Conservation (phyloP, 805 yeast species). For the Candida qinlingensis region DNA sequence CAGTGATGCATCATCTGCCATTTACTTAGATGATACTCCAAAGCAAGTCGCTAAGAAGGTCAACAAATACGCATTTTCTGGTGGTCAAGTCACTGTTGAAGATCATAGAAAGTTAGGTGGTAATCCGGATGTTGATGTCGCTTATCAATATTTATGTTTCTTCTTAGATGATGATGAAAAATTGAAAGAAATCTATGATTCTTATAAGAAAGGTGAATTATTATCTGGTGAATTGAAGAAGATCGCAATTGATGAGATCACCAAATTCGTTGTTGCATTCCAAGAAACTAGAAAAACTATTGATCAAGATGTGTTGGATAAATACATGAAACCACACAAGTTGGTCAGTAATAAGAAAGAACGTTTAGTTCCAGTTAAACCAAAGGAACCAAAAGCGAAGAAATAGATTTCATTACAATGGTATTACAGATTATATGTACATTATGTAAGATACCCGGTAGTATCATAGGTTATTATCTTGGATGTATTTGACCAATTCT, state of each 20-base stretch:
- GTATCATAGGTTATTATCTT: constrained; percentile 11
- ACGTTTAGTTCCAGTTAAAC: constrained; percentile 68
- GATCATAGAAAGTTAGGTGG: constrained; percentile 91
- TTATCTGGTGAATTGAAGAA: constrained; percentile 93
- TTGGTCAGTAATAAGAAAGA: constrained; percentile 69
- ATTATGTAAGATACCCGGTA: neutral
- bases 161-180: constrained; percentile 85
- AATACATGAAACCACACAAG: constrained; percentile 82
- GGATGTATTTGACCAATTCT: constrained; percentile 55
- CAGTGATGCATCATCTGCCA: constrained; percentile 82
- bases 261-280: constrained; percentile 72
- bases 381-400: constrained; percentile 27
- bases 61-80: constrained; percentile 94
- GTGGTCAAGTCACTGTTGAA: constrained; percentile 83
- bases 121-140: constrained; percentile 91
- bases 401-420: neutral
- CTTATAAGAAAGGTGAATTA: constrained; percentile 74
- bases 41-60: constrained; percentile 90
- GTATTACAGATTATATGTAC: neutral
- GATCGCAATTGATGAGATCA: constrained; percentile 73
- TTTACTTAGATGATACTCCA: constrained; percentile 92
- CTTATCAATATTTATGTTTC: constrained; percentile 88
- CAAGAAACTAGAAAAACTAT: constrained; percentile 72
- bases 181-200: constrained; percentile 52
- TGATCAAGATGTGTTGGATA: constrained; percentile 52